Evolutionary conservation across 2,329 filamentous ascomycete genomes (phyloP).

Genomic region (Fusarium caatingaense): DNA sequence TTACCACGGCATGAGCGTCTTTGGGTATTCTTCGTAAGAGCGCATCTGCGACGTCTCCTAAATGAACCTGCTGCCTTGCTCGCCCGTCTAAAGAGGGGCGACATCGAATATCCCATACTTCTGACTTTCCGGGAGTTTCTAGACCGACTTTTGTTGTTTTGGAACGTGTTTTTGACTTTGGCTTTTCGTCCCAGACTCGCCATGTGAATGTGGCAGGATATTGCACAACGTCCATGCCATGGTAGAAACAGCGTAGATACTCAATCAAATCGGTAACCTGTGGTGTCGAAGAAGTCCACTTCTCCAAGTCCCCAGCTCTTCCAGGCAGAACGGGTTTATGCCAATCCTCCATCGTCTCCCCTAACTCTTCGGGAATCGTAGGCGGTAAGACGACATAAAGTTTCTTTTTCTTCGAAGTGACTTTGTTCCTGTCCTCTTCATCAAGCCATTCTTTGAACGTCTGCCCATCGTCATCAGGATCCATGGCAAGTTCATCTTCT

Average conservation of each 20-base stretch:
- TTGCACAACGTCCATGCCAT: constrained; percentile 62
- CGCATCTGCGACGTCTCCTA: constrained; percentile 70
- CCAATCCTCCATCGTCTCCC: constrained; percentile 57
- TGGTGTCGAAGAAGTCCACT: constrained; percentile 39
- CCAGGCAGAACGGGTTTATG: constrained; percentile 42
- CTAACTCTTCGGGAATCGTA: constrained; percentile 50
- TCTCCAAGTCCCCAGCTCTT: neutral
- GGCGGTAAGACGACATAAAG: constrained; percentile 67
- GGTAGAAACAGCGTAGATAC: constrained; percentile 62
- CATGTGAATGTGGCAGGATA: constrained; percentile 58
- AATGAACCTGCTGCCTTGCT: constrained; percentile 65
- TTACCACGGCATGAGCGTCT: constrained; percentile 68
- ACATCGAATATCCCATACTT: constrained; percentile 62
- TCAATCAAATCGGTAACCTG: constrained; percentile 46
- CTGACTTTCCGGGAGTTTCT: constrained; percentile 41
- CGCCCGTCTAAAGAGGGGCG: constrained; percentile 60
- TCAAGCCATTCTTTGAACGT: constrained; percentile 63
- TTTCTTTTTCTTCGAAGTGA: constrained; percentile 58
- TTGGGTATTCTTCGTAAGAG: constrained; percentile 63
- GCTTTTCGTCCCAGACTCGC: constrained; percentile 57
- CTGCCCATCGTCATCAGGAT: constrained; percentile 64
- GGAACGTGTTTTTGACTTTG: constrained; percentile 16
- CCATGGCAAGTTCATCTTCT: constrained; percentile 66
- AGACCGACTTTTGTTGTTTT: constrained; percentile 59
- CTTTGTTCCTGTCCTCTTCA: constrained; percentile 58